A percentile compares a stretch with the other conserved stretches of the same genome.
These are phyloP conservation scores for Seminavis robusta DNA, from an alignment of 108 stramenopile genomes.

Conservation along the genomic window DNA sequence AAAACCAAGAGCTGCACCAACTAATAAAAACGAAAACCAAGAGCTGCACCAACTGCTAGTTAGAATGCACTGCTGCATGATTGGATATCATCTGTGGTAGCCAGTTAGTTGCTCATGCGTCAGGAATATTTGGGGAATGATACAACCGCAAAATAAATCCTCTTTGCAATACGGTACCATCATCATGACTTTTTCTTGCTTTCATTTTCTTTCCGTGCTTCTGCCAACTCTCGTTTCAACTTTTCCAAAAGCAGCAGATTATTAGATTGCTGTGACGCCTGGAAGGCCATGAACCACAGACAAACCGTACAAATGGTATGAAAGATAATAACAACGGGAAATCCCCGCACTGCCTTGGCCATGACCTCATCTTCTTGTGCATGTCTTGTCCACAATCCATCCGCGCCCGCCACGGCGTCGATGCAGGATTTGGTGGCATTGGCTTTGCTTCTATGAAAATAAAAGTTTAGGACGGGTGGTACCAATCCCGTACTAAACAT, in stretches of 20 bases:
- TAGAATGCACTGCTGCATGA: too few species aligned
- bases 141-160: too few species aligned
- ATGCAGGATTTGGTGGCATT: neutral
- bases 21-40: too few species aligned
- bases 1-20: too few species aligned
- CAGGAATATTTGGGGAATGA: too few species aligned
- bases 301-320: slow-evolving; percentile 47
- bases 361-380: neutral
- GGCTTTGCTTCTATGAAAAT: neutral
- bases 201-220: slow-evolving; percentile 9
- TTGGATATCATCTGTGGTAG: too few species aligned
- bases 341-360: slow-evolving; percentile 4
- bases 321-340: slow-evolving; percentile 65
- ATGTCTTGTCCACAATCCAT: too few species aligned
- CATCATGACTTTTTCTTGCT: neutral
- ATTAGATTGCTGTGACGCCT: slow-evolving; percentile 8
- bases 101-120: too few species aligned
- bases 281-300: slow-evolving; percentile 48
- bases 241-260: slow-evolving; percentile 15
- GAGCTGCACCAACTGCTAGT: too few species aligned
- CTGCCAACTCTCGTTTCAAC: slow-evolving; percentile 21
- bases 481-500: neutral
- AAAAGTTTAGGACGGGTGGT: neutral
- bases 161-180: too few species aligned
- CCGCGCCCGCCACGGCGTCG: too few species aligned